phyloP scores from a whole-genome alignment of 768 basidiomycete genomes.

The Pleurotus tuber-regium region DNA sequence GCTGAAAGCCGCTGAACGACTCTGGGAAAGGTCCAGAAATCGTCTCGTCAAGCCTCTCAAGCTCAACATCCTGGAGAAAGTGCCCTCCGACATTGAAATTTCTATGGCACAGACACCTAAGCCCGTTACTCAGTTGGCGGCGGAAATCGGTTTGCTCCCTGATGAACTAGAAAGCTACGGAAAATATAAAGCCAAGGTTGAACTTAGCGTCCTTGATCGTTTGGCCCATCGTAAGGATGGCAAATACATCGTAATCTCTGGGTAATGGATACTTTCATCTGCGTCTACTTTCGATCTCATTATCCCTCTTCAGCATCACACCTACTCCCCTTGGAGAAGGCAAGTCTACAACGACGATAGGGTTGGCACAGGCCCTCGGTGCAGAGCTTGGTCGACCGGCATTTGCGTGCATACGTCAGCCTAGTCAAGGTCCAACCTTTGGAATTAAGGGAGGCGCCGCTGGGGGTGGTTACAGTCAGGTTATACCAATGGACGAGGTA shows the following conservation, averaged over 20 bases:
- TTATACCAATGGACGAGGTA: constrained; percentile 99
- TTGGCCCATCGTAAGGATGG: constrained; percentile 84
- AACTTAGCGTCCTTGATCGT: constrained; percentile 83
- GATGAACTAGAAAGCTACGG: constrained; percentile 94
- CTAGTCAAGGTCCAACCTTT: constrained; percentile 97
- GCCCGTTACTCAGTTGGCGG: constrained; percentile 77
- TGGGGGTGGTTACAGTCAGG: constrained; percentile 96
- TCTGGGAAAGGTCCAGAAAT: constrained; percentile 66
- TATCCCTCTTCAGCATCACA: constrained; percentile 62
- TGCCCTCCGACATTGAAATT: constrained; percentile 96
- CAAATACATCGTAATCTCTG: constrained; percentile 95
- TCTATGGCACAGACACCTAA: constrained; percentile 94
- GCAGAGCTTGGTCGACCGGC: constrained; percentile 91
- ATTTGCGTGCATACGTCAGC: constrained; percentile 97
- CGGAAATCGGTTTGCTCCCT: constrained; percentile 82
- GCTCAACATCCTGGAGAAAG: constrained; percentile 77
- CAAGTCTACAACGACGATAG: constrained; percentile 97
- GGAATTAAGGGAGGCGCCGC: constrained; percentile 99
- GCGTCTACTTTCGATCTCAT: constrained; percentile 11
- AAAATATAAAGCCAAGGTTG: constrained; percentile 96
- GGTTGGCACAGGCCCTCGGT: constrained; percentile 93
- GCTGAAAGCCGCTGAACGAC: constrained; percentile 75
- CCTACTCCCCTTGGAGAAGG: constrained; percentile 97
- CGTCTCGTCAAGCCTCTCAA: constrained; percentile 77
- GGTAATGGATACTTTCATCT: constrained; percentile 43